These are phyloP conservation scores for Sugiyamaella xylanicola DNA, from an alignment of 1,139 yeast species.

Conservation along the genomic window DNA sequence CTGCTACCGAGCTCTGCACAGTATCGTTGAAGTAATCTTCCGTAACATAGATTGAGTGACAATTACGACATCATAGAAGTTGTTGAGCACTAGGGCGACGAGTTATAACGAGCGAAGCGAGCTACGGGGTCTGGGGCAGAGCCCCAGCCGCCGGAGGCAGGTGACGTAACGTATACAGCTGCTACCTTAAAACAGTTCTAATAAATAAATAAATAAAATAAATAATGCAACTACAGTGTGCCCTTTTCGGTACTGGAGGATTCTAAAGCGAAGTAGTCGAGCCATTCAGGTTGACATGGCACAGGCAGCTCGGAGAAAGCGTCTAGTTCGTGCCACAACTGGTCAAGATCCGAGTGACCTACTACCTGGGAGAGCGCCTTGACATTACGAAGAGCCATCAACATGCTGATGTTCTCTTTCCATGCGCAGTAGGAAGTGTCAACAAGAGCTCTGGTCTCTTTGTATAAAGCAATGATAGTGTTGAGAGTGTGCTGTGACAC, in stretches of 20 bases:
- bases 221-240: neutral
- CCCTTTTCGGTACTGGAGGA: slow-evolving; percentile 20
- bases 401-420: slow-evolving; percentile 26
- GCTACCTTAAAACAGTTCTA: neutral
- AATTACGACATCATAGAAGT: neutral
- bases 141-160: neutral
- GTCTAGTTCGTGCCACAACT: slow-evolving; percentile 19
- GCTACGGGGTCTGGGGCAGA: neutral
- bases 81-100: neutral
- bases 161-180: no score
- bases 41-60: no score
- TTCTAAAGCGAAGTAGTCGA: slow-evolving; percentile 20
- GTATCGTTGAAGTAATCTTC: neutral
- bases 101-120: neutral
- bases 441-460: slow-evolving; percentile 19
- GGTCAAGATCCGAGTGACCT: slow-evolving; percentile 19
- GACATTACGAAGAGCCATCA: slow-evolving; percentile 19
- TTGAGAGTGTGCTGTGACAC: slow-evolving; percentile 13
- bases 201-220: slow-evolving; percentile 13
- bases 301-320: slow-evolving; percentile 15
- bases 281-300: slow-evolving; percentile 19
- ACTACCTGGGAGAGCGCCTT: slow-evolving; percentile 18
- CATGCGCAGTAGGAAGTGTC: slow-evolving; percentile 24
- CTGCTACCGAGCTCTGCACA: neutral
- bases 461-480: slow-evolving; percentile 17